phyloP scores from a whole-genome alignment of 495 filamentous ascomycete genomes.

The Trichoderma gamsii region DNA sequence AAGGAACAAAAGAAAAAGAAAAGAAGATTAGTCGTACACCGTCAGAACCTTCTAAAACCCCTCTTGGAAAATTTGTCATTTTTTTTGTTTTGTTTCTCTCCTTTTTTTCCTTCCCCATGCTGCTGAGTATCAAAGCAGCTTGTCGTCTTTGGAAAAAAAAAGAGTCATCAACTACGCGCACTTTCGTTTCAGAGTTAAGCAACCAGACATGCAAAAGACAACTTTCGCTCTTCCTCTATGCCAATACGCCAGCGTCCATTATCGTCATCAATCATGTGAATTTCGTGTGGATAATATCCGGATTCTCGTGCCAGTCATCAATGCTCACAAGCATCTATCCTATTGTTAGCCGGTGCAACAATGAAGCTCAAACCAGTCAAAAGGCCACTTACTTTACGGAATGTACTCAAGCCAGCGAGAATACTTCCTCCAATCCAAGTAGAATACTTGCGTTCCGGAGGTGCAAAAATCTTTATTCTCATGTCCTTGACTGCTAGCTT shows the following conservation, averaged over 20 bases:
- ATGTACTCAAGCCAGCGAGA: conserved; percentile 92
- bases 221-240: conserved; percentile 2
- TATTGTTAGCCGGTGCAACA: neutral
- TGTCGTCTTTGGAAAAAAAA: neutral
- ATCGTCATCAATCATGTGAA: conserved; percentile 57
- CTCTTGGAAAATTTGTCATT: neutral
- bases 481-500: conserved; percentile 93
- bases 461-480: conserved; percentile 97
- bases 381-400: conserved; percentile 72
- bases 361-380: neutral
- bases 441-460: conserved; percentile 94
- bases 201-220: conserved; percentile 10
- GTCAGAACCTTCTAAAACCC: neutral
- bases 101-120: neutral
- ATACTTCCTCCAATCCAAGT: conserved; percentile 99
- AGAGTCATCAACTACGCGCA: neutral
- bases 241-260: conserved; percentile 1
- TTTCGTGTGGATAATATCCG: conserved; percentile 96
- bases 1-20: neutral
- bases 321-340: conserved; percentile 96
- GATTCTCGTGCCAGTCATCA: conserved; percentile 99
- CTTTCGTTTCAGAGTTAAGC: neutral
- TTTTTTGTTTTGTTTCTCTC: neutral
- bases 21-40: neutral
- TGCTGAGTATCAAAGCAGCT: neutral